phyloP scores from a whole-genome alignment of 1,139 yeast species.

The Yamadazyma spencermartinsiae region DNA sequence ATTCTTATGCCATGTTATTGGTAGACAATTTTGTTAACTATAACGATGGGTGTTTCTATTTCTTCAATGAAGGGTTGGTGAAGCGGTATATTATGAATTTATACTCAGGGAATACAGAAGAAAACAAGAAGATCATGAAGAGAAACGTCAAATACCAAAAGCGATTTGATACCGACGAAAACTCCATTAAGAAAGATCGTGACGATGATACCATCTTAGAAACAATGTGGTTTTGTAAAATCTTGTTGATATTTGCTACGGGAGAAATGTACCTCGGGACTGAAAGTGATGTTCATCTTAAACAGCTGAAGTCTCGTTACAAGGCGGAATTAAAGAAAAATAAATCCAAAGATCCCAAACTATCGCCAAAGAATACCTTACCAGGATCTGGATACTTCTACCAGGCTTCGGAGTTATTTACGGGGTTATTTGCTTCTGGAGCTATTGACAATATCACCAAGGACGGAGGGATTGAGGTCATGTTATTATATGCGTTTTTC shows the following conservation, averaged over 20 bases:
- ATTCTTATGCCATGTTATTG: slow-evolving; percentile 71
- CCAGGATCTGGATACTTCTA: slow-evolving; percentile 80
- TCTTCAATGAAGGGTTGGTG: slow-evolving; percentile 78
- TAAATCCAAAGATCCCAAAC: slow-evolving; percentile 18
- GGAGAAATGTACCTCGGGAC: slow-evolving; percentile 87
- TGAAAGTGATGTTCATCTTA: slow-evolving; percentile 47
- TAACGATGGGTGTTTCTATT: slow-evolving; percentile 84
- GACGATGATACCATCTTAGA: slow-evolving; percentile 64
- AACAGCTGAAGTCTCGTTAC: slow-evolving; percentile 22
- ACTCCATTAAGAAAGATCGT: slow-evolving; percentile 41
- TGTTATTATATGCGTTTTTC: slow-evolving; percentile 75
- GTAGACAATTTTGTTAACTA: slow-evolving; percentile 77
- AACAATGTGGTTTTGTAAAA: slow-evolving; percentile 80
- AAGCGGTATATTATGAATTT: slow-evolving; percentile 63
- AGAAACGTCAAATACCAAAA: slow-evolving; percentile 26
- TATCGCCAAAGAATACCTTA: slow-evolving; percentile 38
- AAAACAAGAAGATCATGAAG: slow-evolving; percentile 40
- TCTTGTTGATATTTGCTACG: slow-evolving; percentile 71
- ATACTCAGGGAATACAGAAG: slow-evolving; percentile 49
- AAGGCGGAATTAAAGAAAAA: slow-evolving; percentile 42
- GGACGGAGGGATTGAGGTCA: slow-evolving; percentile 81
- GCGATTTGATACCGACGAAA: slow-evolving; percentile 41
- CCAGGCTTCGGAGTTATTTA: slow-evolving; percentile 72
- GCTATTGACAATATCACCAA: slow-evolving; percentile 74
- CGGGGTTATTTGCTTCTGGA: slow-evolving; percentile 77